These are phyloP conservation scores for Acacia confusa DNA, from an alignment of 306 rosid species.

Conservation along the genomic window DNA sequence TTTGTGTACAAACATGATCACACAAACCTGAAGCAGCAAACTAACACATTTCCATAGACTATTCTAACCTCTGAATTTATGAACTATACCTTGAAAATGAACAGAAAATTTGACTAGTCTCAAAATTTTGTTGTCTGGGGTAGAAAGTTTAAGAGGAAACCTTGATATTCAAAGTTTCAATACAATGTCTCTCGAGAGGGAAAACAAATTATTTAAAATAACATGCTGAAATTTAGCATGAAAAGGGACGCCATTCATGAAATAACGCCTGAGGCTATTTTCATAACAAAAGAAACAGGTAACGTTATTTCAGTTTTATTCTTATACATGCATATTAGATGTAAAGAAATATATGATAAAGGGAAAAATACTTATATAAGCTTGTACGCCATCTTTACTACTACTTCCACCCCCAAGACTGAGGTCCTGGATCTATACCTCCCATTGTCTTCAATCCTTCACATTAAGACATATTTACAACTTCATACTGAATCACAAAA, in stretches of 20 bases:
- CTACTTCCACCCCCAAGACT: neutral
- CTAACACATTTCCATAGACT: constrained; percentile 2
- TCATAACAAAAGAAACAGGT: neutral
- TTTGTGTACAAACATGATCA: neutral
- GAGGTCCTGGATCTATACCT: neutral
- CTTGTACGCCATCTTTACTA: neutral
- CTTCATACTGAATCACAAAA: neutral
- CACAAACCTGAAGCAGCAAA: neutral
- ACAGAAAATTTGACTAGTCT: neutral
- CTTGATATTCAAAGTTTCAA: neutral
- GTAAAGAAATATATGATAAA: neutral
- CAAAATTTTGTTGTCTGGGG: neutral
- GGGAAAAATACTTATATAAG: neutral
- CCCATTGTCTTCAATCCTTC: neutral
- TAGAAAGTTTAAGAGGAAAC: neutral
- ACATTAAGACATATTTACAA: neutral
- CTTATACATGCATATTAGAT: neutral
- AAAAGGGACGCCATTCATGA: constrained; percentile 1
- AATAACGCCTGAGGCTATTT: neutral
- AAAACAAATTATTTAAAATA: neutral
- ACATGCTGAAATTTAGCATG: constrained; percentile 2
- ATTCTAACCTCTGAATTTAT: constrained; percentile 11
- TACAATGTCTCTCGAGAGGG: neutral
- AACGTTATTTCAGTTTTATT: neutral
- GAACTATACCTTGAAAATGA: neutral